Evolutionary conservation across 2,329 filamentous ascomycete species (phyloP), one percentile per base, ranked within the genome.

Genomic region (Ascomycota sp.): DNA sequence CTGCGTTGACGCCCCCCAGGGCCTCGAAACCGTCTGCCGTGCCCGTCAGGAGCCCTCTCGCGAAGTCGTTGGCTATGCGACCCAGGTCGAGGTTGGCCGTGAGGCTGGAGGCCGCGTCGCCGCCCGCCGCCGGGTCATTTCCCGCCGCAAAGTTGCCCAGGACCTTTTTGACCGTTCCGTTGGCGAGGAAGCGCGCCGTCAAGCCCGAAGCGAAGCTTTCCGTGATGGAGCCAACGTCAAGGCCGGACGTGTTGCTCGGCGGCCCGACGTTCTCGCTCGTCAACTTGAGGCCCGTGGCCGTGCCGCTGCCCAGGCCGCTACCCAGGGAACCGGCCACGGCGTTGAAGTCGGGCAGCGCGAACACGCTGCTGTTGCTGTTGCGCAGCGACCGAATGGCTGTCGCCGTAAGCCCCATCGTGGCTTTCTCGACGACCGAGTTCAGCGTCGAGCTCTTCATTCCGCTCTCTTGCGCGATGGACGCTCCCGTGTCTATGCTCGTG

Each of bases 31-130:
- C 45, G 20, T 51, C 48, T 3, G 43, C 43, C 0, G 44, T 46
- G n/a, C 51, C 51, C 19, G 47, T 43, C 0, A 55, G 23, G 2
- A 55, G 36, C 0, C 51, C 52, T 20, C 50, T 38, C 1, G 47
- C 49, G 13, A 52, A 42, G 8, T 51, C 51, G 31, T 48, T 45
- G 5, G 47, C 50, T 1, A 47, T 40, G n/a, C 38, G 40, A 10
- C 40, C 35, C 3, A 51, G 19, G 29, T 48, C 32, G 10, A 42
- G 35, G 34, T 11, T 33, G 28, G 6, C 20, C 27, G 26, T 22
- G 4, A 25, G 19, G n/a, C 8, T n/a, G n/a, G 15, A 17, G 11
- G 23, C 29, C 10, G 13, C 27, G 1, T 27, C 31, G 8, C 17
- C 10, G 26, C 24, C 24, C 7, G n/a, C 25, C 9, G 17, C 15